Evolutionary conservation across 495 filamentous ascomycete species (phyloP).

Genomic region (Penicillium nucicola): DNA sequence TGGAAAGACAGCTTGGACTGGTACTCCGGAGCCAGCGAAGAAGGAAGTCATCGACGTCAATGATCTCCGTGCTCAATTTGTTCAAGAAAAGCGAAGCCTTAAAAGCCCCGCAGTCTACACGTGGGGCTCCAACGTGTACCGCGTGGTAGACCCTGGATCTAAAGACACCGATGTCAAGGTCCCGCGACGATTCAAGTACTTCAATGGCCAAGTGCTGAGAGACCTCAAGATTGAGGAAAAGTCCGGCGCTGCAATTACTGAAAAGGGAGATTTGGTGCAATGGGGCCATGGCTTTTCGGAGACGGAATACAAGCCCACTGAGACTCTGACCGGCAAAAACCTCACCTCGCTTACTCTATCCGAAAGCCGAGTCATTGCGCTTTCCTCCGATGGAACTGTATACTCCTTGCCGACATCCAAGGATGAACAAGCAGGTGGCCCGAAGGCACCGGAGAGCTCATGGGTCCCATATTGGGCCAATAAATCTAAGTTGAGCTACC

Average conservation of each 20-base stretch:
- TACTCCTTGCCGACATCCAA: conserved; percentile 83
- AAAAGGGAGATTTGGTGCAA: conserved; percentile 85
- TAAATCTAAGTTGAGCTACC: conserved; percentile 63
- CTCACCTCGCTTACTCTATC: conserved; percentile 70
- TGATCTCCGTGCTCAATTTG: conserved; percentile 69
- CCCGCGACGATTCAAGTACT: conserved; percentile 75
- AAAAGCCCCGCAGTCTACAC: conserved; percentile 88
- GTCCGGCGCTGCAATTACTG: conserved; percentile 84
- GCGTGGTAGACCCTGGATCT: conserved; percentile 80
- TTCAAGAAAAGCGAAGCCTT: conserved; percentile 84
- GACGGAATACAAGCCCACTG: conserved; percentile 53
- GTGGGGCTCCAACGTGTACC: conserved; percentile 88
- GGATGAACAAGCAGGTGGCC: conserved; percentile 60
- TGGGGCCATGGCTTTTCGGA: conserved; percentile 80
- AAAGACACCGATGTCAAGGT: conserved; percentile 72
- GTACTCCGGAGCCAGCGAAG: conserved; percentile 12
- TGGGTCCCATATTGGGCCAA: conserved; percentile 76
- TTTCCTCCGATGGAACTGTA: conserved; percentile 72
- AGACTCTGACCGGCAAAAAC: conserved; percentile 79
- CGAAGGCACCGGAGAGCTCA: conserved; percentile 58
- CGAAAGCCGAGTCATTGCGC: conserved; percentile 75
- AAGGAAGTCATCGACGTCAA: conserved; percentile 37
- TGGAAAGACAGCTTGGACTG: conserved; percentile 15
- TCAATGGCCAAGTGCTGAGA: conserved; percentile 78
- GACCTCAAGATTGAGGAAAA: conserved; percentile 82